Percentiles rank a stretch among this genome's conserved stretches.
Conservation (phyloP, 768 basidiomycete genomes). For the Sutorius australiensis region DNA sequence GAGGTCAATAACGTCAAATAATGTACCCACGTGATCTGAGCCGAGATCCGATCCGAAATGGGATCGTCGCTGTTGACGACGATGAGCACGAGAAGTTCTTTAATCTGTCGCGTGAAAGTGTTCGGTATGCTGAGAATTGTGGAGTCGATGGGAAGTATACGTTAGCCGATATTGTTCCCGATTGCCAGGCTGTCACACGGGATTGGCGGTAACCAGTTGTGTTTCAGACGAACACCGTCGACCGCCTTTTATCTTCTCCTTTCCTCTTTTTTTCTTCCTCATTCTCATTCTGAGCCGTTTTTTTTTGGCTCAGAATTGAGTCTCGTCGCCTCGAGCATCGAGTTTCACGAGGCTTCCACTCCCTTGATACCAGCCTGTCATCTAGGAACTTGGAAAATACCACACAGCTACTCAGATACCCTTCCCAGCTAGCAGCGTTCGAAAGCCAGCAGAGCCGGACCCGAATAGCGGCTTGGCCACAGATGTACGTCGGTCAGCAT, state of each 20-base stretch:
- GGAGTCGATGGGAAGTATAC: neutral
- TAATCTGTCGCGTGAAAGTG: neutral
- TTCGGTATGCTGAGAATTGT: neutral
- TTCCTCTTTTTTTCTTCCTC: neutral
- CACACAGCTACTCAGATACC: conserved; percentile 17
- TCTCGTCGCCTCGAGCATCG: conserved; percentile 16
- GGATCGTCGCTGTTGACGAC: neutral
- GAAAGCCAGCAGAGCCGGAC: conserved; percentile 44
- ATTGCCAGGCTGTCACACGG: conserved; percentile 12
- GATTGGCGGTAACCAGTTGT: conserved; percentile 18
- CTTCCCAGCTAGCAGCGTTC: conserved; percentile 34
- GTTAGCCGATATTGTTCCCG: conserved; percentile 18
- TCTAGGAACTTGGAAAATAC: conserved; percentile 1
- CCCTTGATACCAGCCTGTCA: conserved; percentile 22
- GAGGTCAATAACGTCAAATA: conserved; percentile 25
- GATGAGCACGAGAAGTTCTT: neutral
- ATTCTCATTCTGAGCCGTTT: conserved; percentile 5
- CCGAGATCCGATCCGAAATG: neutral
- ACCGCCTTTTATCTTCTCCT: conserved; percentile 2
- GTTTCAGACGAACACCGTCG: neutral
- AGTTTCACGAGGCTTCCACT: conserved; percentile 28
- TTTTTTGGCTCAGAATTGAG: conserved; percentile 8
- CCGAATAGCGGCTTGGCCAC: conserved; percentile 52
- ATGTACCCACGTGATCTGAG: conserved; percentile 3
- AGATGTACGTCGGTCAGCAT: conserved; percentile 51